A percentile compares a stretch with the other conserved stretches of the same genome.
These are phyloP conservation scores for Leishmania major DNA, from an alignment of 208 protist genomes.

Conservation along the genomic window DNA sequence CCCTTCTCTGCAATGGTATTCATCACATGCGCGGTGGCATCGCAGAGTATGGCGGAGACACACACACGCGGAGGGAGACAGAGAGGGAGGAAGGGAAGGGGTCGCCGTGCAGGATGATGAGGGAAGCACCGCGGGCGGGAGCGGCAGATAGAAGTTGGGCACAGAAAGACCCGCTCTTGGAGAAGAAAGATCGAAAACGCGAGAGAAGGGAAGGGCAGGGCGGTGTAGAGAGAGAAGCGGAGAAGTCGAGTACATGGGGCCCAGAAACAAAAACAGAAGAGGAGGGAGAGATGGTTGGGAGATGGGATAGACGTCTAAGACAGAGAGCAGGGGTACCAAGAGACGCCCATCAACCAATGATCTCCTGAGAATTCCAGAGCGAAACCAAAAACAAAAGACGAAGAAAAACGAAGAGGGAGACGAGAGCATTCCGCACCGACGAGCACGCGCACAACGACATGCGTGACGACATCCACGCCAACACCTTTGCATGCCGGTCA, in stretches of 20 bases:
- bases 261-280: slow-evolving; percentile 14
- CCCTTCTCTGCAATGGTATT: background rate
- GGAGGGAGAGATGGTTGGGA: background rate
- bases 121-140: background rate
- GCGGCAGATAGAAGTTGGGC: background rate
- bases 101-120: background rate
- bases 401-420: background rate
- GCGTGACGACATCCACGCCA: background rate
- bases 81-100: background rate
- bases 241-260: background rate
- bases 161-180: slow-evolving; percentile 12
- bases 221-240: slow-evolving; percentile 7
- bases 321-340: background rate
- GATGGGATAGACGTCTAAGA: background rate
- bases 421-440: background rate
- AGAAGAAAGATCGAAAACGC: slow-evolving; percentile 3
- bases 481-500: background rate
- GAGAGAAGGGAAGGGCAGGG: background rate
- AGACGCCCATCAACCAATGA: background rate
- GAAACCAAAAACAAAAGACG: slow-evolving; percentile 10
- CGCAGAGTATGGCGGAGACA: background rate
- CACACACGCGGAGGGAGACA: background rate
- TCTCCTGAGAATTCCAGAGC: background rate
- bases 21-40: background rate
- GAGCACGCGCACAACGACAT: background rate